phyloP scores from a whole-genome alignment of 768 basidiomycete species.

The Peribolospora kevripleyi region DNA sequence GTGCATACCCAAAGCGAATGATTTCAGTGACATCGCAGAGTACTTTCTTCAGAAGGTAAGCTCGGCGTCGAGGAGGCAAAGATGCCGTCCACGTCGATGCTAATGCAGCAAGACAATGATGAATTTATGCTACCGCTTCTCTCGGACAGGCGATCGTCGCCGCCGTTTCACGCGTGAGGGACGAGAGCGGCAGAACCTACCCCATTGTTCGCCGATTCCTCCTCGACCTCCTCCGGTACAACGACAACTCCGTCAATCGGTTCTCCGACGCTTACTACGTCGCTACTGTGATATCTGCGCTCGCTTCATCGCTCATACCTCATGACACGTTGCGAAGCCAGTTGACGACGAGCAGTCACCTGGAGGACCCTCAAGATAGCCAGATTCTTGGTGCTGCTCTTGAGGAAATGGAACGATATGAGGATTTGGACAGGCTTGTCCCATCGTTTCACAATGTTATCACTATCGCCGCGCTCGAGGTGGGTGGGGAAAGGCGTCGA shows the following conservation, averaged over 20 bases:
- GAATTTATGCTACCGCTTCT: background rate
- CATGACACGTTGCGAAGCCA: constrained; percentile 30
- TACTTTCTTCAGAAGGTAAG: constrained; percentile 84
- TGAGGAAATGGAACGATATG: constrained; percentile 68
- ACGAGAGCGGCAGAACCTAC: constrained; percentile 65
- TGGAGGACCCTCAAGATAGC: constrained; percentile 11
- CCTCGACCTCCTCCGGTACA: constrained; percentile 76
- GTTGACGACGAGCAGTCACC: constrained; percentile 30
- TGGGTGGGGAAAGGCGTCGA: constrained; percentile 21
- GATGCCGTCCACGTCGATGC: too few species aligned
- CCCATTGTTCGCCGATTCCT: constrained; percentile 65
- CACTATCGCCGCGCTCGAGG: constrained; percentile 73
- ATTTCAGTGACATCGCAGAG: constrained; percentile 71
- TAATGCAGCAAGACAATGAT: background rate
- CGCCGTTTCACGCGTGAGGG: constrained; percentile 63
- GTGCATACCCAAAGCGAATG: constrained; percentile 84
- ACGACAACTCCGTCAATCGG: constrained; percentile 85
- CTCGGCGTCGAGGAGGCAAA: background rate
- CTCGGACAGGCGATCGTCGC: constrained; percentile 40
- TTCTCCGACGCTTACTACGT: constrained; percentile 81
- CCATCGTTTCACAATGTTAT: constrained; percentile 86
- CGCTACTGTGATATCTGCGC: constrained; percentile 55
- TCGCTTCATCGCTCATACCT: constrained; percentile 31
- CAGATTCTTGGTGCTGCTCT: constrained; percentile 43
- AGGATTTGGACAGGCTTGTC: constrained; percentile 81